Base-by-base conservation (phyloP, 495 filamentous ascomycete species). In the Penicillium canariense region DNA sequence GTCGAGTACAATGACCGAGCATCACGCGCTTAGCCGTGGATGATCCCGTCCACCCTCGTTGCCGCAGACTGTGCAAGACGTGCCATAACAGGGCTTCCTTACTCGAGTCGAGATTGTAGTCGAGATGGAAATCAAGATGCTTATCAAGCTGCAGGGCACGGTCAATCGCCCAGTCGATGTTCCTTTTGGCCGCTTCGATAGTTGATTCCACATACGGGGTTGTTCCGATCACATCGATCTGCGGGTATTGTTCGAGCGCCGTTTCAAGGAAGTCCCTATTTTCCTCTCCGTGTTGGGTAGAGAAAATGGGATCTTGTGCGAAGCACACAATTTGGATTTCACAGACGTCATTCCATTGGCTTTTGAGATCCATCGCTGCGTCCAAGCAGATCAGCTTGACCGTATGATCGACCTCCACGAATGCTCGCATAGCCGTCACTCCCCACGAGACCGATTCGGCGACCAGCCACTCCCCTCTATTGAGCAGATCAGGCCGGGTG, bases 61-160 rank as follows among this genome's bases (percentile, higher is more conserved):
- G 55, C 44, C 74, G 66, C 10, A 88, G 73, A 1, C 68, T 67
- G 2, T 76, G 55, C 15, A 89, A 45, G 4, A 83, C 81, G 42
- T 80, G 65, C 71, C 76, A 79, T 2, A 84, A 69, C 23, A 84
- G 57, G 0, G 82, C 71, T 45, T 77, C 66, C 27, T 60, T 77
- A 1, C 49, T 60, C 4, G 60, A 17, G 47, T 84, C 77, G 6
- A 90, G 68, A 56, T 86, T 80, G 63, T 90, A 90, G 63, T 90
- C 88, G 0, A 90, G 73, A 63, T 91, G 88, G 35, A 90, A 82
- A 59, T 91, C 88, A 7, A 91, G 61, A 64, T 87, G 85, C 47
- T 83, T 78, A 5, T 64, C 58, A 25, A 73, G 60, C 7, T 55
- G 40, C 42, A 81, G 50, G 9, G 83, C 84, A 22, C 66, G 66